Conservation (phyloP, 345 rosid genomes). For the Ceriops zippeliana region DNA sequence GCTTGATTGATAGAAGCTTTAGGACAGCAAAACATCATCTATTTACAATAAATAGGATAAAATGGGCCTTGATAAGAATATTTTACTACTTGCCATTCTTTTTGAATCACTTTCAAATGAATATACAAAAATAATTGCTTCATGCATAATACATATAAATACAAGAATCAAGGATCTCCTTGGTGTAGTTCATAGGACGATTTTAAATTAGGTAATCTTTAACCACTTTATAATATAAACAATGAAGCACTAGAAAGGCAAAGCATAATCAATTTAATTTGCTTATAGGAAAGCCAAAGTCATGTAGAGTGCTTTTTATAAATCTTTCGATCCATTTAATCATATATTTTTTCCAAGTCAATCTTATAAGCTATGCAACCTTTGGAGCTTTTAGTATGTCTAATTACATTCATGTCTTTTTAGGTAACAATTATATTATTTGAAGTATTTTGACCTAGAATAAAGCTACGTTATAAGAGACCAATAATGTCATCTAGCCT, state of each 20-base stretch:
- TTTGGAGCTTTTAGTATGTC: rapidly evolving
- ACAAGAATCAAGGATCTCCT: no score
- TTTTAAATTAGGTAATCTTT: no score
- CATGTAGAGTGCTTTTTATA: background rate
- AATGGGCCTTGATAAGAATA: no score
- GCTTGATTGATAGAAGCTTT: no score
- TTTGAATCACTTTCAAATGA: no score
- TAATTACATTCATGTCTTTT: background rate
- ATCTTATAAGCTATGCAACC: background rate
- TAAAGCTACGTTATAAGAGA: background rate
- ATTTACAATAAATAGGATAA: no score
- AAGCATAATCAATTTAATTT: background rate
- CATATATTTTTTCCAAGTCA: background rate
- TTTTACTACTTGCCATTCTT: no score
- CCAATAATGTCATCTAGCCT: background rate
- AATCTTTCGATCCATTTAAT: background rate
- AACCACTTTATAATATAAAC: background rate
- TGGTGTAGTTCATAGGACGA: rapidly evolving
- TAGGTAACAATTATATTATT: background rate
- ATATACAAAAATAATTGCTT: no score
- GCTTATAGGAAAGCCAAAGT: background rate
- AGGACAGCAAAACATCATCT: no score
- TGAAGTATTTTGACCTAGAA: background rate
- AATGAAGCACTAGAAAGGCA: background rate
- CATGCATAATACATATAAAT: no score